These are phyloP conservation scores for Hemisphaericaspora xylanilytica DNA, from an alignment of 1,139 yeast species.

Conservation along the genomic window DNA sequence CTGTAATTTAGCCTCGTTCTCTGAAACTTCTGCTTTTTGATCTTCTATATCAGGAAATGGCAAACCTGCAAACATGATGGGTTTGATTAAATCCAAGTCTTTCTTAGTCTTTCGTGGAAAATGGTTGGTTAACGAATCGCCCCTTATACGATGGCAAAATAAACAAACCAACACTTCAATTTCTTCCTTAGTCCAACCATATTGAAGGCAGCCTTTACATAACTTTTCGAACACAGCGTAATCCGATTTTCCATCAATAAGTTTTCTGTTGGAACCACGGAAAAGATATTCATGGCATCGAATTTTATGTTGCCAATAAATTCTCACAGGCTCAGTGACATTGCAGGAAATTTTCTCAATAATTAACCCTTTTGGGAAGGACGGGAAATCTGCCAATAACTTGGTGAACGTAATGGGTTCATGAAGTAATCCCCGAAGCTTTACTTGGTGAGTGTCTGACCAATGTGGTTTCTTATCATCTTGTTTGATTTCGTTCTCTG, in stretches of 20 bases:
- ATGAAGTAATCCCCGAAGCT: not conserved
- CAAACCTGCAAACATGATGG: not conserved
- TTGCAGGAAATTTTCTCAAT: too few species aligned
- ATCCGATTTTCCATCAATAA: too few species aligned
- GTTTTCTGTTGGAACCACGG: not conserved
- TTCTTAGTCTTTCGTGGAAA: slow-evolving; percentile 5
- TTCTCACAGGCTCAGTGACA: too few species aligned
- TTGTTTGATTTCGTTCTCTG: too few species aligned
- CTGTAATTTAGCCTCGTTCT: too few species aligned
- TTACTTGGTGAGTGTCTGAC: not conserved
- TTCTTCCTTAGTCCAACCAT: slow-evolving; percentile 6
- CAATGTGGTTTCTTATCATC: not conserved
- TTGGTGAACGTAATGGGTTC: not conserved
- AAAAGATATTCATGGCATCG: not conserved
- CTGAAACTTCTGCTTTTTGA: too few species aligned
- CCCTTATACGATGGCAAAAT: slow-evolving; percentile 5
- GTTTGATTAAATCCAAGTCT: not conserved
- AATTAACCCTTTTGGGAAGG: too few species aligned
- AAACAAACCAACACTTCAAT: slow-evolving; percentile 7
- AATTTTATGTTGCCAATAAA: not conserved
- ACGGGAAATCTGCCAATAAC: not conserved
- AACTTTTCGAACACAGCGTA: not conserved
- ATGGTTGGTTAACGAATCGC: slow-evolving; percentile 1
- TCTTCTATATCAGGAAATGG: not conserved
- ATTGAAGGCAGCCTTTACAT: not conserved